These are phyloP conservation scores for Mycena crocata DNA, from an alignment of 768 basidiomycete genomes.

Conservation along the genomic window DNA sequence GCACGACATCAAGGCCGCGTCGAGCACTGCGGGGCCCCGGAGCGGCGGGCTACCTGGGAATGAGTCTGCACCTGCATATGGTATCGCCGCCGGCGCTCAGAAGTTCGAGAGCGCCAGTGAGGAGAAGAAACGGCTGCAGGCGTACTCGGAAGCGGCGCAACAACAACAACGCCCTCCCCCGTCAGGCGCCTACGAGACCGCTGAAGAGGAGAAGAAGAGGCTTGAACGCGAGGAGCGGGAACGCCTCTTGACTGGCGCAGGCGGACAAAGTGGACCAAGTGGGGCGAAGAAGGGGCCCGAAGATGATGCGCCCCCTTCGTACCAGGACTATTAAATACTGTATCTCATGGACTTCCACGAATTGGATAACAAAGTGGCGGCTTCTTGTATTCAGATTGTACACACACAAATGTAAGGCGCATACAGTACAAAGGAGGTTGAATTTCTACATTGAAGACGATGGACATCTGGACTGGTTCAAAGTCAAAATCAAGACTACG, in stretches of 20 bases:
- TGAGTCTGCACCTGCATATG: conserved; percentile 43
- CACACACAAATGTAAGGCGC: conserved; percentile 1
- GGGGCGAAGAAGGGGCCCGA: conserved; percentile 38
- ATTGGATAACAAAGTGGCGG: not conserved
- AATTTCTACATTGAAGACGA: too few relatives aligned
- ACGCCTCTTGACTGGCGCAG: conserved; percentile 47
- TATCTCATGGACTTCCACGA: not conserved
- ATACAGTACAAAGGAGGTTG: too few relatives aligned
- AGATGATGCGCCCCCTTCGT: conserved; percentile 61
- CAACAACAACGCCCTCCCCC: conserved; percentile 30
- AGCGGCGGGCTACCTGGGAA: conserved; percentile 43
- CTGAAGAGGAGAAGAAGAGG: conserved; percentile 74
- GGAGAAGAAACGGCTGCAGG: conserved; percentile 70
- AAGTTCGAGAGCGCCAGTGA: conserved; percentile 68
- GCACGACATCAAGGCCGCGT: conserved; percentile 58
- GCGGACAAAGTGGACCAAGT: conserved; percentile 34
- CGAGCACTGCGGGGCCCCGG: conserved; percentile 49
- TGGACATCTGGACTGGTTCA: too few relatives aligned
- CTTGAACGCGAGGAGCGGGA: conserved; percentile 78
- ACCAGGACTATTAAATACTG: conserved; percentile 47
- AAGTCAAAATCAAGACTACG: too few relatives aligned
- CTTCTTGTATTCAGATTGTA: conserved; percentile 24
- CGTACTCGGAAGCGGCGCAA: conserved; percentile 49
- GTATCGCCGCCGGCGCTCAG: conserved; percentile 39
- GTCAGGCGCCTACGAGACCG: conserved; percentile 57